Evolutionary conservation across 441 rosid species (phyloP), one percentile per base, ranked within the genome.

Genomic region (Populus tomentosa): DNA sequence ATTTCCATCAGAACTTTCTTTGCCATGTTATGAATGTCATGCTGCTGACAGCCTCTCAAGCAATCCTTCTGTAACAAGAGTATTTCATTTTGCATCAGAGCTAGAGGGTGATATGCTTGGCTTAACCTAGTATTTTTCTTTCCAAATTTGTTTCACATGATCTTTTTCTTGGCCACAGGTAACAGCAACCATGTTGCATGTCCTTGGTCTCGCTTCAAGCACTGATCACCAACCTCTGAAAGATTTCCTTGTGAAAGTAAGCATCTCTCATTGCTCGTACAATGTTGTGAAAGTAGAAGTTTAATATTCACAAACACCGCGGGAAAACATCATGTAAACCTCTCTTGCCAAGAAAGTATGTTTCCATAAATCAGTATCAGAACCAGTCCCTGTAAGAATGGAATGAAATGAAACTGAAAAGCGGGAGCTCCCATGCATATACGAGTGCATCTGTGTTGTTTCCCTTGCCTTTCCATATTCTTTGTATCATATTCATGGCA

Each of bases 171-270:
- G 23, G 33, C 75, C 74, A 70, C 97, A 94, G 98, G 79, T 92
- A 82, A 92, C 94, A 18, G 91, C 92, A 69, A 89, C 97, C 75
- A 79, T 88, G 91, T 87, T 96, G 88, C 97, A 91, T 81, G 87
- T 90, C 72, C 88, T 96, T 76, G 84, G 89, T 83, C 91, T 90
- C 74, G 85, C 88, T 72, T 87, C 94, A 23, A 80, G 88, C 82
- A 75, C 83, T 69, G 89, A 87, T 84, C 85, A 77, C 68, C 89
- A 89, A 79, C 79, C 90, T 78, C 75, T 90, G 87, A 85, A 79
- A 74, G 97, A 94, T 75, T 94, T 91, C 83, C 92, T 96, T 75
- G 79, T 88, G 71, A 92, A 87, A 84, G 98, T 92, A 89, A 87
- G 92, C 28, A 46, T 46, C 20, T 14, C 56, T 46, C 40, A 67